Evolutionary conservation across 768 basidiomycete genomes (phyloP).

Genomic region (Serendipita sp.): DNA sequence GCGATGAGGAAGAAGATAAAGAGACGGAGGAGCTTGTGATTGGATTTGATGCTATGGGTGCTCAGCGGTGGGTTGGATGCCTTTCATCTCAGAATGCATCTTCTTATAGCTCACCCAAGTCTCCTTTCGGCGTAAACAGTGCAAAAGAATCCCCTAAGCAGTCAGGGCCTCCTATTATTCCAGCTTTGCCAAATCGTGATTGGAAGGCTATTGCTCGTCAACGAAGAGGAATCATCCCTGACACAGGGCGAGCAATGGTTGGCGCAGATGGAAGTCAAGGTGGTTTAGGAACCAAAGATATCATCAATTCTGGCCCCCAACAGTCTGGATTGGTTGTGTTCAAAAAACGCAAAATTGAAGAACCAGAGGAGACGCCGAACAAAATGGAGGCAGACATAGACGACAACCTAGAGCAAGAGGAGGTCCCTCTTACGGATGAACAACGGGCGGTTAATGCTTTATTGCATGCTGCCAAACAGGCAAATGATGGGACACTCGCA

Average conservation of each 20-base stretch:
- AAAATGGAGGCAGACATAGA: constrained; percentile 16
- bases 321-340: constrained; percentile 44
- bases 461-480: constrained; percentile 14
- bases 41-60: constrained; percentile 54
- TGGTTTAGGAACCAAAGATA: constrained; percentile 55
- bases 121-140: constrained; percentile 12
- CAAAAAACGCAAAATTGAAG: constrained; percentile 20
- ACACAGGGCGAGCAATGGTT: constrained; percentile 35
- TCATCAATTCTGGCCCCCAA: constrained; percentile 64
- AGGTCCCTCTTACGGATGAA: constrained; percentile 40
- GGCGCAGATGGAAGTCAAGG: constrained; percentile 62
- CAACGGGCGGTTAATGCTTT: constrained; percentile 24
- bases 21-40: constrained; percentile 52
- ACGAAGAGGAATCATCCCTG: constrained; percentile 51
- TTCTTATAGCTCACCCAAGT: constrained; percentile 61
- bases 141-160: constrained; percentile 16
- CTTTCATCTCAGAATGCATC: constrained; percentile 20
- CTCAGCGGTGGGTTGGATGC: constrained; percentile 65
- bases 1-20: constrained; percentile 28
- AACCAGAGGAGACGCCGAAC: constrained; percentile 17
- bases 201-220: constrained; percentile 72
- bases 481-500: constrained; percentile 22
- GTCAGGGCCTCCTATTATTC: constrained; percentile 60
- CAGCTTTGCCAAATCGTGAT: constrained; percentile 72
- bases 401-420: constrained; percentile 15